Percentiles rank a stretch among this genome's conserved stretches.
Conservation (phyloP, 208 protist genomes). For the Leishmania mexicana region DNA sequence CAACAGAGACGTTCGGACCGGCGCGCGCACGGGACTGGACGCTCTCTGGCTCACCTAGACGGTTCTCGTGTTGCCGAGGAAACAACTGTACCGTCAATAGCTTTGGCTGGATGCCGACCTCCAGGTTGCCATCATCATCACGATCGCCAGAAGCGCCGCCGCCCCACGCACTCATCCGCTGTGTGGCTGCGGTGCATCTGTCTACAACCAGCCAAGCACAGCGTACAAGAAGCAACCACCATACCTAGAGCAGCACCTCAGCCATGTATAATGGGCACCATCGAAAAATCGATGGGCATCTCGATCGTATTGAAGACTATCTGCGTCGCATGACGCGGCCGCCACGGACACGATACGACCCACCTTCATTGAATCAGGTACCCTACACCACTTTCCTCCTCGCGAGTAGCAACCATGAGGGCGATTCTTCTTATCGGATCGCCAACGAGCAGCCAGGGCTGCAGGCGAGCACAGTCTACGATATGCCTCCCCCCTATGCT, state of each 20-base stretch:
- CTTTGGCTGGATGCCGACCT: neutral
- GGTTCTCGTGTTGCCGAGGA: neutral
- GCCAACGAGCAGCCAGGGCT: neutral
- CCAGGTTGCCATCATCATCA: neutral
- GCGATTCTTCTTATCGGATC: neutral
- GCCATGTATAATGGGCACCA: slow-evolving; percentile 16
- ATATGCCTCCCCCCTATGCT: neutral
- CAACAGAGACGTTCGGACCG: neutral
- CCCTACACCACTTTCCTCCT: neutral
- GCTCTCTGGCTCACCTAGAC: neutral
- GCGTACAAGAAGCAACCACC: neutral
- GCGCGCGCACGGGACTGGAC: neutral
- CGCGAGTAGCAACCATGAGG: neutral
- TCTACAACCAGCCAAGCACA: neutral
- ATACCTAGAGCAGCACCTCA: neutral
- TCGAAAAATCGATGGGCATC: slow-evolving; percentile 24
- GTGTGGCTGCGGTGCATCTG: neutral
- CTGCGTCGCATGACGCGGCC: slow-evolving; percentile 26
- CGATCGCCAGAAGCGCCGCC: neutral
- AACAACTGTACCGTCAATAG: neutral
- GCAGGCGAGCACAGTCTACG: neutral
- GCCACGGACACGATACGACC: slow-evolving; percentile 10
- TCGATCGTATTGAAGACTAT: slow-evolving; percentile 28
- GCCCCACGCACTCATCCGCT: neutral
- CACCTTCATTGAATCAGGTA: slow-evolving; percentile 4